phyloP scores from a whole-genome alignment of 495 filamentous ascomycete species.

The Astrocystis sublimbata region DNA sequence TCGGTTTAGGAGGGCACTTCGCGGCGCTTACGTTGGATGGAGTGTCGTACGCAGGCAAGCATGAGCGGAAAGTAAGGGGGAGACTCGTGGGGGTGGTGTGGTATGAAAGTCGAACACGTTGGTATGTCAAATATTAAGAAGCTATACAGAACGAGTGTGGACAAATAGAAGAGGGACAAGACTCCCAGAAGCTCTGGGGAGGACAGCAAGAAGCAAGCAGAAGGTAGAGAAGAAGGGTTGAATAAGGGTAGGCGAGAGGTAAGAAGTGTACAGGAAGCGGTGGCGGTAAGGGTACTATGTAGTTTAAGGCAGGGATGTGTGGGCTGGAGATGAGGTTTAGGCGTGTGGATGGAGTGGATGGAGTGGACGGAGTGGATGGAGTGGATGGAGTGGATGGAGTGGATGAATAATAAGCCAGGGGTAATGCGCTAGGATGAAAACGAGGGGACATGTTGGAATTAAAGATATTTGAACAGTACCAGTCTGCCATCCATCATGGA shows the following conservation, averaged over 20 bases:
- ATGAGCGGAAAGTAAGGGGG: constrained; percentile 8
- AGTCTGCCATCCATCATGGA: constrained; percentile 15
- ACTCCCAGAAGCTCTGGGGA: constrained; percentile 25
- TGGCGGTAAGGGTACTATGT: constrained; percentile 22
- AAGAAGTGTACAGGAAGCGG: constrained; percentile 37
- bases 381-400: constrained; percentile 17
- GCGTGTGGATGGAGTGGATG: background rate
- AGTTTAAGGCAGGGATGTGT: constrained; percentile 22
- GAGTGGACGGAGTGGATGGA: background rate
- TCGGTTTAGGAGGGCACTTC: constrained; percentile 6
- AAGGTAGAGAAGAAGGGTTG: constrained; percentile 30
- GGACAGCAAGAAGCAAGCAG: constrained; percentile 26
- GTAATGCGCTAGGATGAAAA: constrained; percentile 30
- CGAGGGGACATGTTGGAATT: constrained; percentile 25
- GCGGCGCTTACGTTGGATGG: constrained; percentile 15
- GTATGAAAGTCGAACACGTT: constrained; percentile 11
- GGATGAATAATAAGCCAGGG: constrained; percentile 30
- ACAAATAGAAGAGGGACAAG: constrained; percentile 36
- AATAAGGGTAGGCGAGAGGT: constrained; percentile 40
- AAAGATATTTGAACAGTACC: constrained; percentile 1
- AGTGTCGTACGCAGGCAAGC: constrained; percentile 8
- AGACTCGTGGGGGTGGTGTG: background rate
- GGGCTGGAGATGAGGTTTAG: constrained; percentile 36
- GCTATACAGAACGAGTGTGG: constrained; percentile 39
- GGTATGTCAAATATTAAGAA: constrained; percentile 38